A percentile compares a stretch with the other conserved stretches of the same genome.
Conservation (phyloP, 805 yeast species). For the Candida saitoana region DNA sequence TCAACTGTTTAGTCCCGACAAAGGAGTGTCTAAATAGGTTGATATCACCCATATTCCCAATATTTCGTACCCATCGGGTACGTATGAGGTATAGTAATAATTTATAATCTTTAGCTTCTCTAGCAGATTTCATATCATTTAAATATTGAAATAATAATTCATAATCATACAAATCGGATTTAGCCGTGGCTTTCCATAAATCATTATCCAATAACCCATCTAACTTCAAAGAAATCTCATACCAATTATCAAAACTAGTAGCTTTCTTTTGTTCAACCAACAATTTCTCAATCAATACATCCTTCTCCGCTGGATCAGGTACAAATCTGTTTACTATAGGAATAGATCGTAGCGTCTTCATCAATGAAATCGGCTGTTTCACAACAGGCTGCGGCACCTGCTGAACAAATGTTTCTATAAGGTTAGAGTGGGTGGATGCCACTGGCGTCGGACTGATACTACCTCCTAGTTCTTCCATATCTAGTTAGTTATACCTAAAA, state of each 20-base stretch:
- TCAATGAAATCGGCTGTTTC: background rate
- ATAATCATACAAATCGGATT: slow-evolving; percentile 71
- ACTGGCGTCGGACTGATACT: slow-evolving; percentile 1
- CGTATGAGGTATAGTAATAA: slow-evolving; percentile 68
- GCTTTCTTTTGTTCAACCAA: slow-evolving; percentile 30
- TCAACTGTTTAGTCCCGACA: slow-evolving; percentile 79
- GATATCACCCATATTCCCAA: slow-evolving; percentile 84
- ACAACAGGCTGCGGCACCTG: slow-evolving; percentile 1
- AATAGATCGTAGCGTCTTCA: slow-evolving; percentile 9
- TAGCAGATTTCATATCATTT: slow-evolving; percentile 53
- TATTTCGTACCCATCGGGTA: slow-evolving; percentile 78
- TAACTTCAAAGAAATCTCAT: slow-evolving; percentile 52
- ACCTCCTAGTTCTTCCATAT: background rate
- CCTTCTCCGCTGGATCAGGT: slow-evolving; percentile 20
- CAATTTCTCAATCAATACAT: slow-evolving; percentile 18
- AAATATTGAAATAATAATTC: slow-evolving; percentile 52
- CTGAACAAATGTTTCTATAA: background rate
- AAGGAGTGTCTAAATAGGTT: slow-evolving; percentile 72
- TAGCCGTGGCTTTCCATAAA: slow-evolving; percentile 64
- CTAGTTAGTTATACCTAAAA: too few relatives aligned
- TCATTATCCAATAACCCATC: slow-evolving; percentile 64
- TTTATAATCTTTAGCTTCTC: slow-evolving; percentile 54
- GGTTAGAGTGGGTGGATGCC: background rate
- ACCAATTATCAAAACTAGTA: slow-evolving; percentile 61
- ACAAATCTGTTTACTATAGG: slow-evolving; percentile 19